Evolutionary conservation across 257 asterid genomes (phyloP).

Genomic region (Salvia miltiorrhiza): DNA sequence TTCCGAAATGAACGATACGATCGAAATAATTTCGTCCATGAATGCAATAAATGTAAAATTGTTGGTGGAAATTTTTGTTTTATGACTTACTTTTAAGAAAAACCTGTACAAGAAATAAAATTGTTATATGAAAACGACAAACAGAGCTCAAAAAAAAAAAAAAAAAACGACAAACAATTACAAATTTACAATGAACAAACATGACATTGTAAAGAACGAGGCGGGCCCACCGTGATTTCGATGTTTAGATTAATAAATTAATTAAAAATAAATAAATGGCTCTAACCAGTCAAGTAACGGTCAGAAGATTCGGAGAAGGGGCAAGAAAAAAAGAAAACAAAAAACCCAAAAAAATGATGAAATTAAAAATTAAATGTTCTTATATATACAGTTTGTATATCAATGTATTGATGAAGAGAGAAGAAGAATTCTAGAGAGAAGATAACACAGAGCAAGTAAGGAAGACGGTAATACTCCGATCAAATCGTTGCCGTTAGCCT

Average conservation of each 20-base stretch:
- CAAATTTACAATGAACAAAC: no score
- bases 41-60: no score
- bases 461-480: conserved; percentile 27
- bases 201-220: no score
- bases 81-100: no score
- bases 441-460: conserved; percentile 19
- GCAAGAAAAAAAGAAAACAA: background rate
- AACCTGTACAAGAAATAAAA: no score
- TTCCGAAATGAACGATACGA: no score
- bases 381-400: conserved; percentile 18
- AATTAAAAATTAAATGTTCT: background rate
- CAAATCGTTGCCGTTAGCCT: conserved; percentile 34
- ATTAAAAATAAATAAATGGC: background rate
- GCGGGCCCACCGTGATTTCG: background rate
- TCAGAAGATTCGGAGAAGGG: background rate
- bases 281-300: background rate
- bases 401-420: conserved; percentile 5
- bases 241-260: background rate
- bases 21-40: no score
- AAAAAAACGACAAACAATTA: no score
- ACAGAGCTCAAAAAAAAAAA: no score
- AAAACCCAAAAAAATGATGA: background rate
- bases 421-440: conserved; percentile 15
- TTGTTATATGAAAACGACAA: no score
- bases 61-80: no score